Evolutionary conservation across 2,329 filamentous ascomycete genomes (phyloP).

Genomic region (Fonsecaea pedrosoi): DNA sequence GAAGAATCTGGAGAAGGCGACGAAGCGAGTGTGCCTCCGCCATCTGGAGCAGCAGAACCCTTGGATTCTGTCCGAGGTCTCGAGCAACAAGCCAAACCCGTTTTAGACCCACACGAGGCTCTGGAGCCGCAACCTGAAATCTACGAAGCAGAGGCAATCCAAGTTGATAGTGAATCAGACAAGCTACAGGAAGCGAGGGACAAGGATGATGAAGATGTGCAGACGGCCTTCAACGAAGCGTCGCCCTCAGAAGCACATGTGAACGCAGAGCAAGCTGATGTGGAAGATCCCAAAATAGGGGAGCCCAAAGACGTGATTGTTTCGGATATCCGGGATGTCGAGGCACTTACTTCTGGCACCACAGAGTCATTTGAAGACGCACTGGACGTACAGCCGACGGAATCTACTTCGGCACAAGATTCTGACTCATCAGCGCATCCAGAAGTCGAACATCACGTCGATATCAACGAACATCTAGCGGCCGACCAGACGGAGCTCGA

Average conservation of each 20-base stretch:
- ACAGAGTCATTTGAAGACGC: background rate
- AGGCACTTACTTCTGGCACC: background rate
- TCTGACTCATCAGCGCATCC: background rate
- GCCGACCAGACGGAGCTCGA: background rate
- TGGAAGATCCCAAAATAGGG: background rate
- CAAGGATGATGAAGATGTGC: constrained; percentile 19
- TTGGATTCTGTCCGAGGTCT: background rate
- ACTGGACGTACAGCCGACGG: background rate
- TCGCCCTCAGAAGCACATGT: background rate
- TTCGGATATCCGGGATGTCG: background rate
- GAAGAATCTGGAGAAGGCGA: background rate
- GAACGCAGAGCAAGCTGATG: background rate
- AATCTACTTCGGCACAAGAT: background rate
- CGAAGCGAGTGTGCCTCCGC: background rate
- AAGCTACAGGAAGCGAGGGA: constrained; percentile 31
- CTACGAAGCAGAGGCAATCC: background rate
- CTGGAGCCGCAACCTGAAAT: background rate
- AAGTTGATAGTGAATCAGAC: constrained; percentile 9
- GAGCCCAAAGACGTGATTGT: background rate
- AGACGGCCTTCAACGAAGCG: constrained; percentile 5
- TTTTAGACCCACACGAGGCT: background rate
- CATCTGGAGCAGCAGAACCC: background rate
- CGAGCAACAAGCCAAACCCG: background rate
- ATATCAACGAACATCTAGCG: background rate
- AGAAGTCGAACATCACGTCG: background rate